Conservation (phyloP, 371 early-diverging fungal species). For the Rhizoclosmatium hyalinum region DNA sequence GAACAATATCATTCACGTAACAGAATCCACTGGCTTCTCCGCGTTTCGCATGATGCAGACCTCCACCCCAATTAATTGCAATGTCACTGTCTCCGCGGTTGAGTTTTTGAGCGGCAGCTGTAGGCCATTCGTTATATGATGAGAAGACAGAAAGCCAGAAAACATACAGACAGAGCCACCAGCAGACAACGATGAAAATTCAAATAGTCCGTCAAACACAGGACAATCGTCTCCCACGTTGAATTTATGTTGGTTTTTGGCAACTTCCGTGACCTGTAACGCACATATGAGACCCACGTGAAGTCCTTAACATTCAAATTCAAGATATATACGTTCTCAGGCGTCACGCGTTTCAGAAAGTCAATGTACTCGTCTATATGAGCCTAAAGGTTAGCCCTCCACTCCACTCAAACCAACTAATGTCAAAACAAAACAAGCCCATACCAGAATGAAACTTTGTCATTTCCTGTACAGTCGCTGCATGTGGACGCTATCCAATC, state of each 20-base stretch:
- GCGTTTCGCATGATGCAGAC: slow-evolving; percentile 98
- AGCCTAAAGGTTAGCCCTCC: too few species aligned
- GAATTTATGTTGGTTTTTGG: slow-evolving; percentile 81
- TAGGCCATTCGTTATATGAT: not conserved
- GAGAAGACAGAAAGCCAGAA: not conserved
- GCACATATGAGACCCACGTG: not conserved
- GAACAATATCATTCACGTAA: slow-evolving; percentile 99
- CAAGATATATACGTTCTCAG: slow-evolving; percentile 74
- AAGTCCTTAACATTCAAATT: too few species aligned
- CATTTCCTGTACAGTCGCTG: slow-evolving; percentile 94
- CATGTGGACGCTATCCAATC: slow-evolving; percentile 71
- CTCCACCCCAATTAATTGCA: slow-evolving; percentile 99
- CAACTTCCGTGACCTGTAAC: slow-evolving; percentile 49
- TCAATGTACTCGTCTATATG: slow-evolving; percentile 94
- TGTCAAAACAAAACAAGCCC: not conserved
- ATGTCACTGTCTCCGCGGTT: slow-evolving; percentile 93
- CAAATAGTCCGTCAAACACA: slow-evolving; percentile 94
- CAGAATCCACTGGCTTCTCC: slow-evolving; percentile 98
- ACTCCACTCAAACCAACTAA: not conserved
- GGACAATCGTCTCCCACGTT: slow-evolving; percentile 98
- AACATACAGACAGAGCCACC: slow-evolving; percentile 90
- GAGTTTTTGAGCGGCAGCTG: slow-evolving; percentile 89
- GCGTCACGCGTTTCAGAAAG: slow-evolving; percentile 93
- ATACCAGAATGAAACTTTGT: slow-evolving; percentile 93
- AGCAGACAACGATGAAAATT: slow-evolving; percentile 92